Conservation (phyloP, 306 rosid species). For the Fagus sylvatica region DNA sequence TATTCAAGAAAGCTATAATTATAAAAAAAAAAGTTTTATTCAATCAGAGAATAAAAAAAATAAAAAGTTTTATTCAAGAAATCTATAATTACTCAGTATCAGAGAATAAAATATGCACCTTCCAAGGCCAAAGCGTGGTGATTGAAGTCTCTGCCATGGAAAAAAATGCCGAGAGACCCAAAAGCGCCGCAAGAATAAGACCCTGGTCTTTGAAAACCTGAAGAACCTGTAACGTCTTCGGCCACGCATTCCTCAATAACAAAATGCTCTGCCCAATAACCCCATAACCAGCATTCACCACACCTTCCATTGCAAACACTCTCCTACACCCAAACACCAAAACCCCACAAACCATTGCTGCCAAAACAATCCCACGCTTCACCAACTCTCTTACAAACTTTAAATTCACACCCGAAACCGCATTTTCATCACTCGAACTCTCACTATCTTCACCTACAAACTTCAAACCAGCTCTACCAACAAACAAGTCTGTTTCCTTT, state of each 20-base stretch:
- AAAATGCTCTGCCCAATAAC: constrained; percentile 68
- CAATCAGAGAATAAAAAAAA: too few relatives aligned
- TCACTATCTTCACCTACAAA: constrained; percentile 36
- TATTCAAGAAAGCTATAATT: too few relatives aligned
- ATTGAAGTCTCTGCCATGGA: constrained; percentile 99
- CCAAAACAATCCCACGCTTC: constrained; percentile 60
- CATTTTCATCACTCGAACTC: constrained; percentile 29
- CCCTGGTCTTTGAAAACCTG: constrained; percentile 91
- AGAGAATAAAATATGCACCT: constrained; percentile 45
- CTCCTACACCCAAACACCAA: constrained; percentile 59
- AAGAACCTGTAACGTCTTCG: constrained; percentile 69
- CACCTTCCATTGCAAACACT: constrained; percentile 70
- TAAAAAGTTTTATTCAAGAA: too few relatives aligned
- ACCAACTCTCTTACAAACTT: constrained; percentile 41
- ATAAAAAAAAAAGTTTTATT: too few relatives aligned
- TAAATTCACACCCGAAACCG: constrained; percentile 34
- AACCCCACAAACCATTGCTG: constrained; percentile 67
- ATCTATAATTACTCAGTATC: not conserved
- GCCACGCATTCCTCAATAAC: constrained; percentile 80
- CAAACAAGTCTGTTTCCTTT: constrained; percentile 16
- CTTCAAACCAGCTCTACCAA: constrained; percentile 41
- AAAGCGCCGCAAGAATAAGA: constrained; percentile 69
- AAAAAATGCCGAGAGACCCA: constrained; percentile 96
- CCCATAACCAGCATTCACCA: constrained; percentile 67
- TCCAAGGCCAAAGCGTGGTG: constrained; percentile 99